Evolutionary conservation across 805 yeast genomes (phyloP).

Genomic region (Jamesozyma jinghongensis): DNA sequence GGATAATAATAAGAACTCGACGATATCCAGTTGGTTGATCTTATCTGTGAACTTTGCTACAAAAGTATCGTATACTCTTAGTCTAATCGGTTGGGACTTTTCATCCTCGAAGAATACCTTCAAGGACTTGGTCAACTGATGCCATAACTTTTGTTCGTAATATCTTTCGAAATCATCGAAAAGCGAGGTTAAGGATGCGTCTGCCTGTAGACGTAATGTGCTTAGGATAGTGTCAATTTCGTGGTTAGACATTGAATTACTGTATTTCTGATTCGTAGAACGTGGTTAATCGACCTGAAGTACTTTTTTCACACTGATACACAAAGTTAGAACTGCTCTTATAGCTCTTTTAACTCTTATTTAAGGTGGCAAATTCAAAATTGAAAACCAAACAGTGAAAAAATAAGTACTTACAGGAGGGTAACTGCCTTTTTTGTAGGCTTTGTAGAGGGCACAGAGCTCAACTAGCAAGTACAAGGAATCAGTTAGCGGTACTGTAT

Average conservation of each 20-base stretch:
- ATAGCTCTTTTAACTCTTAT: not conserved
- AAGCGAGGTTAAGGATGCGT: constrained; percentile 51
- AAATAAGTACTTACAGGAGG: too few species aligned
- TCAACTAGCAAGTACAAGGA: too few species aligned
- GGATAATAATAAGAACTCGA: constrained; percentile 59
- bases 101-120: constrained; percentile 50
- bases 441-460: too few species aligned
- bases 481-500: too few species aligned
- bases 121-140: constrained; percentile 71
- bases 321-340: not conserved
- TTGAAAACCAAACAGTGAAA: too few species aligned
- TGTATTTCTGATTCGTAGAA: too few species aligned
- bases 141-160: constrained; percentile 90
- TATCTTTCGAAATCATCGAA: constrained; percentile 56
- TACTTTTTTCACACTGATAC: too few species aligned
- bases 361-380: not conserved
- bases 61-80: constrained; percentile 63
- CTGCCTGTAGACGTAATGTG: constrained; percentile 56
- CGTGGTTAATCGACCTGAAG: too few species aligned
- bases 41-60: constrained; percentile 56
- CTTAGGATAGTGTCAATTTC: constrained; percentile 25
- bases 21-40: constrained; percentile 70
- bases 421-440: too few species aligned
- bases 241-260: constrained; percentile 9
- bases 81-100: constrained; percentile 45